phyloP scores from a whole-genome alignment of 164 flowering plant genomes.

The Cinnamomum chago region DNA sequence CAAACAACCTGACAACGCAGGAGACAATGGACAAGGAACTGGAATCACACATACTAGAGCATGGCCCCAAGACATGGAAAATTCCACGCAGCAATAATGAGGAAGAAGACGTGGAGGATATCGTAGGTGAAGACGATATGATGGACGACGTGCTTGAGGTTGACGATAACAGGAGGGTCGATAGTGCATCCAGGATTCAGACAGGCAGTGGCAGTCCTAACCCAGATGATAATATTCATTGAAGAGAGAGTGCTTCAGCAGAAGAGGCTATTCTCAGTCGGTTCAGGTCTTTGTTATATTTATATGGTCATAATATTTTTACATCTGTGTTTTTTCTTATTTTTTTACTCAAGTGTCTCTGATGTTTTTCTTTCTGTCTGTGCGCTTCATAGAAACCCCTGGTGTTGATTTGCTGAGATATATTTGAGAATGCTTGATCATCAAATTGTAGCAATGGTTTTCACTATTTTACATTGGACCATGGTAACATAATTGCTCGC shows the following conservation, averaged over 20 bases:
- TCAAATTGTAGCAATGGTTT: no score
- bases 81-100: slow-evolving; percentile 73
- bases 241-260: background rate
- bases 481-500: no score
- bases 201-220: slow-evolving; percentile 34
- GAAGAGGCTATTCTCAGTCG: background rate
- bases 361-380: background rate
- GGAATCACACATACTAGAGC: slow-evolving; percentile 91
- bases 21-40: slow-evolving; percentile 98
- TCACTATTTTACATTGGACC: no score
- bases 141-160: slow-evolving; percentile 88
- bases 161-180: slow-evolving; percentile 53
- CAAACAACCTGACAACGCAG: slow-evolving; percentile 58
- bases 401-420: no score
- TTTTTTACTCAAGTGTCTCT: background rate
- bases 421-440: no score
- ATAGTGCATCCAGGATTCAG: slow-evolving; percentile 45
- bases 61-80: slow-evolving; percentile 89
- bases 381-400: no score
- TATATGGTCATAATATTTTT: background rate
- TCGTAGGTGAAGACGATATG: slow-evolving; percentile 89
- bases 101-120: slow-evolving; percentile 96
- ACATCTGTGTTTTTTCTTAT: background rate
- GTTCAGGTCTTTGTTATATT: background rate
- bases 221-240: slow-evolving; percentile 15